phyloP scores from a whole-genome alignment of 2,329 filamentous ascomycete genomes.

The Apiospora saccharicola region DNA sequence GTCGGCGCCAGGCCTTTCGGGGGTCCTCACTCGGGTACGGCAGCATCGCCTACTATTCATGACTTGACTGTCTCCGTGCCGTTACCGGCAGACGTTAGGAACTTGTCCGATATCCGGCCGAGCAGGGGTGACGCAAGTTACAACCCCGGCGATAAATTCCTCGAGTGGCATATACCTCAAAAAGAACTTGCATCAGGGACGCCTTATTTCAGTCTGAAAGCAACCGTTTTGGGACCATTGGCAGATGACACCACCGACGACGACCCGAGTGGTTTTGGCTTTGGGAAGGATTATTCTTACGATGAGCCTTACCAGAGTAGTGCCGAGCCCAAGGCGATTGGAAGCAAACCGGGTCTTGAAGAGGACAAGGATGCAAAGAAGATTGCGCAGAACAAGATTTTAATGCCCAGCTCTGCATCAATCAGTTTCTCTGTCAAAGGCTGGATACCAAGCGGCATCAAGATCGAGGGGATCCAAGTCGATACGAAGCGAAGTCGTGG shows the following conservation, averaged over 20 bases:
- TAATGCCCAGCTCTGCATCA: slow-evolving; percentile 82
- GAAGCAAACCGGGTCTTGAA: slow-evolving; percentile 40
- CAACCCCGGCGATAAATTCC: slow-evolving; percentile 71
- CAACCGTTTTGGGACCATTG: slow-evolving; percentile 76
- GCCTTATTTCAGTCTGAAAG: slow-evolving; percentile 76
- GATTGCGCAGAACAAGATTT: slow-evolving; percentile 72
- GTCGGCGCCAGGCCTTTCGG: slow-evolving; percentile 51
- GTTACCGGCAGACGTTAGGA: slow-evolving; percentile 79
- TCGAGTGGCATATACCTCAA: slow-evolving; percentile 84
- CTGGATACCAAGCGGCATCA: slow-evolving; percentile 72
- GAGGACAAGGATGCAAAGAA: slow-evolving; percentile 62
- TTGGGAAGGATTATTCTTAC: slow-evolving; percentile 59
- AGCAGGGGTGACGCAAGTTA: slow-evolving; percentile 86
- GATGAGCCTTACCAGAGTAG: slow-evolving; percentile 64
- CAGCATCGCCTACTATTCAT: slow-evolving; percentile 71
- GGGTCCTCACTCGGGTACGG: slow-evolving; percentile 58
- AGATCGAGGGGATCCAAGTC: slow-evolving; percentile 72
- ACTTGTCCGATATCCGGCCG: slow-evolving; percentile 81
- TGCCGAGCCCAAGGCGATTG: slow-evolving; percentile 45
- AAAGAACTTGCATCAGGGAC: slow-evolving; percentile 76
- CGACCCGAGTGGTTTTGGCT: slow-evolving; percentile 60
- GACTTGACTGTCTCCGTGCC: slow-evolving; percentile 82
- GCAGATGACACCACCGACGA: slow-evolving; percentile 54
- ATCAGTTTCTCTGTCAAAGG: slow-evolving; percentile 76
- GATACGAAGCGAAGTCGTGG: slow-evolving; percentile 84